A percentile compares a stretch with the other conserved stretches of the same genome.
These are phyloP conservation scores for Russula abietina DNA, from an alignment of 768 basidiomycete genomes.

Conservation along the genomic window DNA sequence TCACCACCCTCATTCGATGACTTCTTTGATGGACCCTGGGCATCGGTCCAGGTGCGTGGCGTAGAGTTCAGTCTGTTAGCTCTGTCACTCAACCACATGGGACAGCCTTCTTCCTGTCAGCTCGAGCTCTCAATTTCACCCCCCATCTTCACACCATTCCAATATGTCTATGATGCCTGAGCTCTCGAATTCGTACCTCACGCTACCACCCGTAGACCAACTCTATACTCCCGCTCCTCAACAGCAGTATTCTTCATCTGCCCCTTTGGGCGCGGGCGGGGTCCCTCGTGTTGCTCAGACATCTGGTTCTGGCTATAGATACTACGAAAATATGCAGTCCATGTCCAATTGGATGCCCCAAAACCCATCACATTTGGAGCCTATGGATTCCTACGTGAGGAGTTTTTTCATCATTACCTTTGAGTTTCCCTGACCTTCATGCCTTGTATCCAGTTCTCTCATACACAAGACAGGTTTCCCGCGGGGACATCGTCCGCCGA, in stretches of 20 bases:
- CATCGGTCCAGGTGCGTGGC: slow-evolving; percentile 25
- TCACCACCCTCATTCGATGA: slow-evolving; percentile 24
- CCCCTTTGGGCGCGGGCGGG: slow-evolving; percentile 27
- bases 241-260: slow-evolving; percentile 29
- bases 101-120: slow-evolving; percentile 29
- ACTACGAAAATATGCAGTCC: slow-evolving; percentile 36
- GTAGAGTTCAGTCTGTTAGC: background rate
- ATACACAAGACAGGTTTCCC: slow-evolving; percentile 43
- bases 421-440: background rate
- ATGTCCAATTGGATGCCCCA: slow-evolving; percentile 40
- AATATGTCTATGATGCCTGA: slow-evolving; percentile 57
- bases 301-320: slow-evolving; percentile 29
- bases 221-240: slow-evolving; percentile 39
- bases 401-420: slow-evolving; percentile 14
- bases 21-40: slow-evolving; percentile 25
- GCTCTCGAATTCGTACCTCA: slow-evolving; percentile 42
- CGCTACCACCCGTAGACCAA: slow-evolving; percentile 45
- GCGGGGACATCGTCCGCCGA: slow-evolving; percentile 43
- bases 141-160: slow-evolving; percentile 40
- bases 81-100: slow-evolving; percentile 18
- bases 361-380: slow-evolving; percentile 42
- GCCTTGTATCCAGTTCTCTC: slow-evolving; percentile 32
- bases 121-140: slow-evolving; percentile 42
- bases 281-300: slow-evolving; percentile 37
- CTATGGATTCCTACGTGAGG: slow-evolving; percentile 63